Percentiles rank a stretch among this genome's conserved stretches.
phyloP scores from a whole-genome alignment of 345 rosid species.

The Populus tremula region DNA sequence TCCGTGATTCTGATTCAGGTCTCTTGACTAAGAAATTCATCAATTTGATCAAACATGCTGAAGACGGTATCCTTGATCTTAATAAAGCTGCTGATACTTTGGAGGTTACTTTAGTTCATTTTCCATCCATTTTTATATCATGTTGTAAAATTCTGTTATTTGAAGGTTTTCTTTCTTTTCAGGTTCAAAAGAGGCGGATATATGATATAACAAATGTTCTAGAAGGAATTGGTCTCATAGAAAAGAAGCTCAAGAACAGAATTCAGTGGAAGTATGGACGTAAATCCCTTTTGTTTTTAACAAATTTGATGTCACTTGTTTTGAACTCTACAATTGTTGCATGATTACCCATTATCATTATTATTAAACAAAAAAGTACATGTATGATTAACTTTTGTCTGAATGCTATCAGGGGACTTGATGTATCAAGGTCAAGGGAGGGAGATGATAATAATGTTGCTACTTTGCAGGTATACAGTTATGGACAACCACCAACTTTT shows the following conservation, averaged over 20 bases:
- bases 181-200: constrained; percentile 99
- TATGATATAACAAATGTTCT: constrained; percentile 97
- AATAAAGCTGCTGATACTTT: constrained; percentile 93
- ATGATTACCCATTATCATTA: neutral
- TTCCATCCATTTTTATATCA: constrained; percentile 4
- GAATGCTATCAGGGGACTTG: constrained; percentile 67
- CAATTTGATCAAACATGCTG: constrained; percentile 89
- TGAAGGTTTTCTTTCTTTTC: constrained; percentile 22
- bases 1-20: constrained; percentile 47
- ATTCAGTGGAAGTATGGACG: constrained; percentile 91
- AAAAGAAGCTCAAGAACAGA: constrained; percentile 93
- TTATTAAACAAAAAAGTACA: neutral
- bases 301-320: constrained; percentile 9
- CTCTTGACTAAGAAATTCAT: constrained; percentile 97
- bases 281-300: neutral
- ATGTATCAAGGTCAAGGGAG: constrained; percentile 83
- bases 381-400: constrained; percentile 19
- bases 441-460: constrained; percentile 63
- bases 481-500: neutral
- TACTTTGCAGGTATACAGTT: constrained; percentile 69
- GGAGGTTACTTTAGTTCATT: constrained; percentile 48
- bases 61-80: constrained; percentile 94
- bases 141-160: constrained; percentile 8
- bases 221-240: constrained; percentile 98
- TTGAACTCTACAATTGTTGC: neutral